Base-by-base conservation (phyloP, 1,284 basidiomycete species). In the Cryptococcus sp. region DNA sequence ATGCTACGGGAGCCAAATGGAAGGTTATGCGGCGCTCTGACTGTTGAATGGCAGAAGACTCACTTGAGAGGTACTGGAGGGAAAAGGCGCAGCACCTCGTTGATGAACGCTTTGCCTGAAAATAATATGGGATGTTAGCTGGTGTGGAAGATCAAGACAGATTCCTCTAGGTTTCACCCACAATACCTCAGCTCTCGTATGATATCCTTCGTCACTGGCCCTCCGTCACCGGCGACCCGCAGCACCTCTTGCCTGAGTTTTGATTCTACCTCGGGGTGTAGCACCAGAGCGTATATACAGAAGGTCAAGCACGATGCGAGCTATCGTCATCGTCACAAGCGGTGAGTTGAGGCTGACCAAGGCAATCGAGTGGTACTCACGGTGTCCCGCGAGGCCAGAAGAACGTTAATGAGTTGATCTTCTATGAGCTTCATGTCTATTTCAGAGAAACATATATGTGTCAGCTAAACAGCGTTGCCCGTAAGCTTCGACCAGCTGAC, bases 331-430 rank as follows among this genome's bases (percentile, higher is more conserved):
- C n/a, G n/a, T n/a, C n/a, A n/a, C n/a, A n/a, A 3, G 2, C 21
- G 15, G 16, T 38, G 15, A 52, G 37, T 16, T 18, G 28, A 18
- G 12, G 23, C 38, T 48, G 42, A n/a, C n/a, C 45, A 1, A 38
- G 33, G 20, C 18, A 16, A n/a, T 18, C 20, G 24, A 39, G 13
- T 28, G 35, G 20, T 9, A 57, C 71, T 55, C 46, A 72, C 74
- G 5, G 75, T 76, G 52, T 77, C 75, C 28, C 73, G 56, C 12
- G 72, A 64, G 3, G 76, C 73, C 5, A 76, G 55, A 0, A 77
- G 60, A 23, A 73, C 65, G 42, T 77, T 76, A 52, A 76, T 69
- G 21, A 76, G 57, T 43, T 77, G 71, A 51, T 75, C 73, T 43
- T 71, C 67, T 20, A 77, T 62, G 21, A 68, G 33, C 39, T 65